A percentile compares a stretch with the other conserved stretches of the same genome.
These are phyloP conservation scores for Colletotrichum sp. DNA, from an alignment of 2,329 filamentous ascomycete species.

Conservation along the genomic window DNA sequence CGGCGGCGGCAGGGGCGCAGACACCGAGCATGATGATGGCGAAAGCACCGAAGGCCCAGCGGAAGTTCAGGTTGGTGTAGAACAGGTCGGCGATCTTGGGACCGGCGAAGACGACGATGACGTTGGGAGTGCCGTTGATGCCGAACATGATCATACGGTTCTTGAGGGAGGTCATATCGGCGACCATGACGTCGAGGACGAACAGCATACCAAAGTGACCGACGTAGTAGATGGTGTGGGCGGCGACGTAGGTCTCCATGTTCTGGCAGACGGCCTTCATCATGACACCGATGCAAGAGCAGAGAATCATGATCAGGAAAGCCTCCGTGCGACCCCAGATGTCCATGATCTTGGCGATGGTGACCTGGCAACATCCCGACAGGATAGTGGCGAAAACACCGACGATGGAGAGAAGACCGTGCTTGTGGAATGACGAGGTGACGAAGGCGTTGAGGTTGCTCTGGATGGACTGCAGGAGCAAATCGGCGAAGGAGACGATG, in stretches of 20 bases:
- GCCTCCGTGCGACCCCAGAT: conserved; percentile 53
- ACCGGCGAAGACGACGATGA: conserved; percentile 50
- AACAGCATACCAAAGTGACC: conserved; percentile 52
- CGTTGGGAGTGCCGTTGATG: conserved; percentile 45
- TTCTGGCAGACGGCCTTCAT: conserved; percentile 67
- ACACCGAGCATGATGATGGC: conserved; percentile 63
- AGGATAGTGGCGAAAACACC: conserved; percentile 61
- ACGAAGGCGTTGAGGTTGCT: conserved; percentile 47
- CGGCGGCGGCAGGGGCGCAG: conserved; percentile 36
- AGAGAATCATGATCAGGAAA: conserved; percentile 44
- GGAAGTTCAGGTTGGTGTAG: conserved; percentile 40
- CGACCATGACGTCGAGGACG: conserved; percentile 45
- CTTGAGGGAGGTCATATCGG: conserved; percentile 47
- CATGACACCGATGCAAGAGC: conserved; percentile 59
- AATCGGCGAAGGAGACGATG: conserved; percentile 41
- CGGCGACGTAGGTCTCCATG: conserved; percentile 63
- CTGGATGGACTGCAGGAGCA: conserved; percentile 38
- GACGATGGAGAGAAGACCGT: conserved; percentile 69
- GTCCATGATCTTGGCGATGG: conserved; percentile 54
- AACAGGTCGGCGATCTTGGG: conserved; percentile 44
- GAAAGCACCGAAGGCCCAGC: conserved; percentile 65
- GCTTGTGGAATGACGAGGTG: conserved; percentile 67
- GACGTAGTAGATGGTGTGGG: conserved; percentile 68
- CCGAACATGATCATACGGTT: conserved; percentile 49
- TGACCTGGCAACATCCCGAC: conserved; percentile 40